Evolutionary conservation across 2,329 filamentous ascomycete genomes (phyloP), one percentile per base, ranked within the genome.

Genomic region (Hypoxylon sp.): DNA sequence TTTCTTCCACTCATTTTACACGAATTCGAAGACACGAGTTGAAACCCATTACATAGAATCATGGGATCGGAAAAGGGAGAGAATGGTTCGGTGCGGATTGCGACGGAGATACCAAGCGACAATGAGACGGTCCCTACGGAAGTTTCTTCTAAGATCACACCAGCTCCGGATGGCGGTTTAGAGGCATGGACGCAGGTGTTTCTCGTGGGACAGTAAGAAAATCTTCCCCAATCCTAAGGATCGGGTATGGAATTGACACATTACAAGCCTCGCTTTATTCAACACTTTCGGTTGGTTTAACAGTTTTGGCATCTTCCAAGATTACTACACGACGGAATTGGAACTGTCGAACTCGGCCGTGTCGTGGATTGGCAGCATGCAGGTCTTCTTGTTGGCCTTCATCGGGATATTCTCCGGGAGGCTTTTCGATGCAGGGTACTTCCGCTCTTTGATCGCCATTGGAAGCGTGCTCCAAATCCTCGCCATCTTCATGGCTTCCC

Each of bases 241-340:
- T 20, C 7, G 7, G 23, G n/a, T 35, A 43, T 40, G 43, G 44
- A 43, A 43, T 29, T 9, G 21, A 41, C 2, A 9, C 5, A n/a
- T 15, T 25, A 21, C 17, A 44, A 61, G 56, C 38, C 58, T 61
- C 12, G 57, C 55, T 19, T 16, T 59, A 7, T 61, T 61, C 56
- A 61, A 59, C 34, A 61, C 53, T 4, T 56, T 55, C 29, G 58
- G 58, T 3, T 59, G 53, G 55, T 56, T 61, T 35, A 61, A 59
- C 42, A 64, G 63, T 34, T 69, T 64, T 36, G 67, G 67, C 17
- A 63, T 67, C 23, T 70, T 71, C 38, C 66, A 71, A 42, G 58
- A 62, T 16, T 69, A 67, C 51, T 69, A 67, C 37, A 62, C 41
- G 20, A 37, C 37, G 30, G 55, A 52, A 38, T 50, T 56, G 16